Evolutionary conservation across 805 yeast species (phyloP), one percentile per base, ranked within the genome.

Genomic region (Candida orba): DNA sequence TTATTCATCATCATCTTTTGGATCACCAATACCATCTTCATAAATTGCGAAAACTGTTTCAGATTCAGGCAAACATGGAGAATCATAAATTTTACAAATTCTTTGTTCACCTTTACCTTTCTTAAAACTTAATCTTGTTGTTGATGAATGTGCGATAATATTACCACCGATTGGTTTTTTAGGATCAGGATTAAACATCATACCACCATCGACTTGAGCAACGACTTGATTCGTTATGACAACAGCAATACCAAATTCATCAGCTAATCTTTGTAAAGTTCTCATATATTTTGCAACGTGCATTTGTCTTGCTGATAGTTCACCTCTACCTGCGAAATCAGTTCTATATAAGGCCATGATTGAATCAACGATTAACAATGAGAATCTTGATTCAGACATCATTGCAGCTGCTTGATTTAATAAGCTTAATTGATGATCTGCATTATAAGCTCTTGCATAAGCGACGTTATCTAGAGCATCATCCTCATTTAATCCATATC

Each of bases 141-240:
- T 91, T 3, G 97, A 89, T 17, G 95, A 81, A 63, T 93, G 99
- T 1, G 98, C 99, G 62, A 93, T 83, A 54, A 93, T 93, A 59
- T 93, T 91, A 56, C 99, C 99, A 49, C 99, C 99, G 53, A 93
- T 91, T 15, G 99, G 99, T 63, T 93, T 93, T 64, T 93, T 93
- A 14, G 98, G 97, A 63, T 93, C 99, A 1, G 96, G 95, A 54
- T 90, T 89, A 63, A 81, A 90, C 24, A 78, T 73, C 64, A 72
- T 71, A 35, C 79, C 79, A 57, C 95, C 95, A 59, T 93, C 99
- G 17, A 93, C 99, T 64, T 90, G 97, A 4, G 98, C 97, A 7
- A 88, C 96, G 20, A 93, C 99, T 65, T 93, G 99, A 66, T 93
- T 93, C 2, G 95, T 85, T 37, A 93, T 88, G 7, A 93, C 89